phyloP scores from a whole-genome alignment of 176 grass and related monocot species.

The Echinochloa phyllopogon region DNA sequence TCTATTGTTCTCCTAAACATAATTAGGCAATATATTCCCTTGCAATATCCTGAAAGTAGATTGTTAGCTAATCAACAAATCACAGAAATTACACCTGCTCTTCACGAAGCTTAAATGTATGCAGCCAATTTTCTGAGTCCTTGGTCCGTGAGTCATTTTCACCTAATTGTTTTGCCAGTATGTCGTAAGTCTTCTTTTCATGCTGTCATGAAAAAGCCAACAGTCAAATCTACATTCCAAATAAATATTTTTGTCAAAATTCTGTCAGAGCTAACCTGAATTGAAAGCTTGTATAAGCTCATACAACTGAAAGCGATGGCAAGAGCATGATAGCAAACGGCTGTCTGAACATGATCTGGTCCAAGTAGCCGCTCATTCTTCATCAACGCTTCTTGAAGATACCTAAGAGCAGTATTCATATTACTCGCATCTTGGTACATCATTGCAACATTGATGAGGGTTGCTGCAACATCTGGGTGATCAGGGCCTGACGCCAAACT shows the following conservation, averaged over 20 bases:
- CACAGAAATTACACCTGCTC: constrained; percentile 64
- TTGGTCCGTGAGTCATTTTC: constrained; percentile 82
- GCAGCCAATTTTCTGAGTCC: constrained; percentile 96
- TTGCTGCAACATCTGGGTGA: constrained; percentile 92
- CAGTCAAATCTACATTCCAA: constrained; percentile 16
- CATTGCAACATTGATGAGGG: constrained; percentile 96
- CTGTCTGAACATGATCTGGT: constrained; percentile 92
- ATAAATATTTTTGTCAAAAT: background rate
- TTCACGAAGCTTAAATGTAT: constrained; percentile 77
- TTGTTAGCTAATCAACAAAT: background rate
- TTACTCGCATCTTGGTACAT: constrained; percentile 97
- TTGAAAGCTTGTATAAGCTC: constrained; percentile 92
- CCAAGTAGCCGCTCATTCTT: constrained; percentile 93
- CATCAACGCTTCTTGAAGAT: constrained; percentile 90
- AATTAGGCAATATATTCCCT: background rate
- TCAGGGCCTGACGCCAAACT: constrained; percentile 86
- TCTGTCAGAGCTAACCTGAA: constrained; percentile 61
- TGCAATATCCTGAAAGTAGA: background rate
- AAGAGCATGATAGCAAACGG: constrained; percentile 96
- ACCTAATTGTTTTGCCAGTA: constrained; percentile 87
- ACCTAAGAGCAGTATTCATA: constrained; percentile 87
- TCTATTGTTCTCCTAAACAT: background rate
- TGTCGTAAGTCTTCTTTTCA: constrained; percentile 89
- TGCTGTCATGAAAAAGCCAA: constrained; percentile 62
- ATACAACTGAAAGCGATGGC: constrained; percentile 94